These are phyloP conservation scores for Solanum peruvianum DNA, from an alignment of 257 asterid species.

Conservation along the genomic window DNA sequence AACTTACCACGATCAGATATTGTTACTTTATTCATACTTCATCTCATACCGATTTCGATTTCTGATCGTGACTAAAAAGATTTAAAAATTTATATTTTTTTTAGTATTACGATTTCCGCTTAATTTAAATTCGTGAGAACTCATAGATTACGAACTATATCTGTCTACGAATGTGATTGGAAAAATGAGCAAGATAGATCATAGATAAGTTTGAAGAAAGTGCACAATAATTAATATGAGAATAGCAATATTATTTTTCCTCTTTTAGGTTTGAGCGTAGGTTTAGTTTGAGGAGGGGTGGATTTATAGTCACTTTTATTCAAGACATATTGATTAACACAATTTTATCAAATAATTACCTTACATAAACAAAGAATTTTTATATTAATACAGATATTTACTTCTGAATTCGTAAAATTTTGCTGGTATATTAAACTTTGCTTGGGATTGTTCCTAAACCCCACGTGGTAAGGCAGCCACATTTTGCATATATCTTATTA, in stretches of 20 bases:
- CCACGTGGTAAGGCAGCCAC: constrained; percentile 33
- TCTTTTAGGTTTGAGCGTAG: neutral
- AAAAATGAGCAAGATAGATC: neutral
- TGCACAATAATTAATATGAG: neutral
- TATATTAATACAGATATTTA: neutral
- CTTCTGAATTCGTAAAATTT: neutral
- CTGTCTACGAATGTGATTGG: neutral
- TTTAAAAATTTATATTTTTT: neutral
- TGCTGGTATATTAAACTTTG: neutral
- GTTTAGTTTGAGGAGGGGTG: neutral
- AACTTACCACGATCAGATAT: constrained; percentile 10
- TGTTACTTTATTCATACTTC: constrained; percentile 12
- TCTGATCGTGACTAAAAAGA: neutral
- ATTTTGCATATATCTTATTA: neutral
- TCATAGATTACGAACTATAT: neutral
- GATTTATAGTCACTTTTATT: neutral
- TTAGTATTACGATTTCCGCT: neutral
- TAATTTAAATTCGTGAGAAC: rapidly evolving
- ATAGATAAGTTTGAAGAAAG: neutral
- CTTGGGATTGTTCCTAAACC: neutral
- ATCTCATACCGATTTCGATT: neutral
- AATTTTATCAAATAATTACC: neutral
- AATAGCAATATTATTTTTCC: neutral
- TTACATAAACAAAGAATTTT: neutral
- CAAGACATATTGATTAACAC: neutral